Evolutionary conservation across 1,284 basidiomycete genomes (phyloP), one percentile per base, ranked within the genome.

Genomic region (Malassezia brasiliensis): DNA sequence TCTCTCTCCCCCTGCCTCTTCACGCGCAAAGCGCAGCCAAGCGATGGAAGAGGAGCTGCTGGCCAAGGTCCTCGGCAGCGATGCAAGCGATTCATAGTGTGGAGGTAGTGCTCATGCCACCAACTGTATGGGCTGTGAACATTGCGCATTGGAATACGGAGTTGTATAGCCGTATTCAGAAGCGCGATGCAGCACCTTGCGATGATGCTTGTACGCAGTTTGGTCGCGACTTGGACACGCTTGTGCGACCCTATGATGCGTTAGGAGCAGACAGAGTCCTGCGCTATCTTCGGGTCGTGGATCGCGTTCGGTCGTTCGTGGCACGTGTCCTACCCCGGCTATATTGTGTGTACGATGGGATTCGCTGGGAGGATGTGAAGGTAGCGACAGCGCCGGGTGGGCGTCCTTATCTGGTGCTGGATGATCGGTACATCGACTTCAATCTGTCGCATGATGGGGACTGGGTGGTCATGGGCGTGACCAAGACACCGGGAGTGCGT

Each of bases 391-490:
- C 60, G 12, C 34, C 6, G 0, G 55, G 61, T 19, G 66, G 66
- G 9, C 59, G 66, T 2, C 66, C 66, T 4, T 66, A 37, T 17
- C 5, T 59, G 7, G 17, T 25, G 0, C 6, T 15, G 7, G 30
- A 15, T 8, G 12, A 34, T 3, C 12, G 28, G 17, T 30, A 37
- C 12, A 22, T 64, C 17, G 72, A 72, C 53, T 69, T 59, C 52
- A 74, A 74, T 50, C 47, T 72, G 22, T 61, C 68, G 11, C 72
- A 74, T 45, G 72, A 74, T 38, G 53, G 54, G 14, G 63, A 71
- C 32, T 74, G 68, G 68, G 66, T 74, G 19, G 63, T 67, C 0
- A 47, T 74, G 49, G 69, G 68, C 7, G 66, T 65, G 36, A 50
- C 51, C 1, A 22, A 15, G 9, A 17, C 36, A 7, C 15, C 22